Conservation (phyloP, 805 yeast species). For the Yamadazyma tumulicola region DNA sequence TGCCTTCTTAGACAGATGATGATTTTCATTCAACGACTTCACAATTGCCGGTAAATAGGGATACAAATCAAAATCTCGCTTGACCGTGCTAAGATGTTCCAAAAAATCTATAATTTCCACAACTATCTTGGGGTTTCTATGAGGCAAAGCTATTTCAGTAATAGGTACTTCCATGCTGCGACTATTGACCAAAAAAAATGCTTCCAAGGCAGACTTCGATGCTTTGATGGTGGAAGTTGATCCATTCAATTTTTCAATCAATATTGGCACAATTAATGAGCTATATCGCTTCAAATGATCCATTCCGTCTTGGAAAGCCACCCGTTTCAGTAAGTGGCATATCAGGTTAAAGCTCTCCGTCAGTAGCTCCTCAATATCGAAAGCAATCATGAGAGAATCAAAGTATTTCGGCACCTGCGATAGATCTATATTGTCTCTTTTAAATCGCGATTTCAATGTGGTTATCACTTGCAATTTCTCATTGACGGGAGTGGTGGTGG, state of each 20-base stretch:
- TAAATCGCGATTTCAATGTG: conserved; percentile 51
- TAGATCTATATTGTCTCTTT: conserved; percentile 52
- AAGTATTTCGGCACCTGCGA: conserved; percentile 47
- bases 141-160: conserved; percentile 41
- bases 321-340: conserved; percentile 55
- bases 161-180: conserved; percentile 43
- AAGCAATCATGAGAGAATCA: conserved; percentile 46
- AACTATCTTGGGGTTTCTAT: conserved; percentile 34
- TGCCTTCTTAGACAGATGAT: conserved; percentile 4
- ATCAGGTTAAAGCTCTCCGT: conserved; percentile 46
- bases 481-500: background rate
- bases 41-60: conserved; percentile 19
- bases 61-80: conserved; percentile 29
- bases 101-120: conserved; percentile 46
- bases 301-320: conserved; percentile 52
- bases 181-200: conserved; percentile 54
- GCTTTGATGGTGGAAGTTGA: conserved; percentile 19
- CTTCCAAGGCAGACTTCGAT: conserved; percentile 49
- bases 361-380: conserved; percentile 37
- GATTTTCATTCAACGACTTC: conserved; percentile 2
- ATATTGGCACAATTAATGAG: conserved; percentile 46
- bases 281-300: conserved; percentile 38
- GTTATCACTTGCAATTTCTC: conserved; percentile 18
- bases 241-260: conserved; percentile 47
- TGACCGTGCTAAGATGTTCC: conserved; percentile 30